Base-by-base conservation (phyloP, 208 protist species). In the Trypanosoma boissoni region DNA sequence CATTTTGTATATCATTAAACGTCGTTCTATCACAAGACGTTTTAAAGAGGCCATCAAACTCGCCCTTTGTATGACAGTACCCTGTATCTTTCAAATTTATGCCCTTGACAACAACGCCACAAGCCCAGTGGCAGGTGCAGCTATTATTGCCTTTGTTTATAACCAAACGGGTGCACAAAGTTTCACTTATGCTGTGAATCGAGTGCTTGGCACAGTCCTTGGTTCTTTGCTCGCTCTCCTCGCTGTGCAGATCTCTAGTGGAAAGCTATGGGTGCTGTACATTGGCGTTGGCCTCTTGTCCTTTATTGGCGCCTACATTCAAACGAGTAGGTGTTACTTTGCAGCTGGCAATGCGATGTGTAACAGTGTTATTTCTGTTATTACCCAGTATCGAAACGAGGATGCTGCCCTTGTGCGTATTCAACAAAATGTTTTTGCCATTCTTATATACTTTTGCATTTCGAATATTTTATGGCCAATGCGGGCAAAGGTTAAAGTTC, bases 11-110 rank as follows among this genome's bases (percentile, higher is more conserved):
- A 39, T 91, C 23, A 74, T 76, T 58, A 65, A 74, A 44, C 52
- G 67, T 26, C 80, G 74, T 56, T 76, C 80, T 26, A 79, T 95
- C 52, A 79, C 86, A 34, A 80, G 88, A 20, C 85, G 88, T 10
- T 50, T 86, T 43, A 95, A 95, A 73, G 88, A 95, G 68, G 80
- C 88, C 7, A 95, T 95, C 59, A 95, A 95, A 71, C 83, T 95
- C 23, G 69, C 85, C 20, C 72, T 95, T 44, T 95, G 85, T 68
- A 95, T 95, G 78, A 75, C 80, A 29, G 28, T 95, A 20, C 85
- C 88, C 21, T 55, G 58, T 70, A 86, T 95, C 37, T 92, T 95
- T 70, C 88, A 95, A 60, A 72, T 92, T 23, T 95, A 91, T 68
- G 83, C 79, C n/a, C 58, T 95, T 26, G 54, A 68, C 53, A 88